phyloP scores from a whole-genome alignment of 768 basidiomycete genomes.

The Mycena venus region DNA sequence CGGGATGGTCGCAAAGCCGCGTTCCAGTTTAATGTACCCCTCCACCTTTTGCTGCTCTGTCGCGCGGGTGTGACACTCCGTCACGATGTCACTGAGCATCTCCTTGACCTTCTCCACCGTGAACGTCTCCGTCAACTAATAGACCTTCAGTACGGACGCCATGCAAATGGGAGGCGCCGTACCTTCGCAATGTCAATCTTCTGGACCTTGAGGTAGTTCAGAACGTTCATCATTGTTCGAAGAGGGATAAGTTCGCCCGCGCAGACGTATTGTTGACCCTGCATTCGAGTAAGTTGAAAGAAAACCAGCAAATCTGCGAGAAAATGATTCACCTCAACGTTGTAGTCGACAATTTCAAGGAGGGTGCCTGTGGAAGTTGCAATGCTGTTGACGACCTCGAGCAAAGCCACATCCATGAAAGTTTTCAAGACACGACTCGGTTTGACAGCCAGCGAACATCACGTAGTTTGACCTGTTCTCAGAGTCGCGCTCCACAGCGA shows the following conservation, averaged over 20 bases:
- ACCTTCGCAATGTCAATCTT: conserved; percentile 95
- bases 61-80: conserved; percentile 82
- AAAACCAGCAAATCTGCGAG: not conserved
- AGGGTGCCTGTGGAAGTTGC: conserved; percentile 81
- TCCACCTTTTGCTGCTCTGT: conserved; percentile 83
- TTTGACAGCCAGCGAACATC: conserved; percentile 99
- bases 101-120: conserved; percentile 95
- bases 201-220: conserved; percentile 96
- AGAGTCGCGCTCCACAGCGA: conserved; percentile 96
- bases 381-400: conserved; percentile 96
- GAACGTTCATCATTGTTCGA: conserved; percentile 94
- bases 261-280: conserved; percentile 99
- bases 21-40: conserved; percentile 94
- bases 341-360: conserved; percentile 98
- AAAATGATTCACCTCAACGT: conserved; percentile 77
- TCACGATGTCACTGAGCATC: conserved; percentile 94
- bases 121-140: conserved; percentile 87
- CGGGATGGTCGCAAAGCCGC: conserved; percentile 96
- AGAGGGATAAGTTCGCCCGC: conserved; percentile 96
- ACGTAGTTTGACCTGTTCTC: conserved; percentile 96
- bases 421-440: conserved; percentile 94
- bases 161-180: conserved; percentile 5
- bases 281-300: conserved; percentile 31
- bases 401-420: conserved; percentile 95
- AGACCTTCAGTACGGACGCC: conserved; percentile 12